These are phyloP conservation scores for Tuber umbilicatum DNA, from an alignment of 495 filamentous ascomycete genomes.

Conservation along the genomic window DNA sequence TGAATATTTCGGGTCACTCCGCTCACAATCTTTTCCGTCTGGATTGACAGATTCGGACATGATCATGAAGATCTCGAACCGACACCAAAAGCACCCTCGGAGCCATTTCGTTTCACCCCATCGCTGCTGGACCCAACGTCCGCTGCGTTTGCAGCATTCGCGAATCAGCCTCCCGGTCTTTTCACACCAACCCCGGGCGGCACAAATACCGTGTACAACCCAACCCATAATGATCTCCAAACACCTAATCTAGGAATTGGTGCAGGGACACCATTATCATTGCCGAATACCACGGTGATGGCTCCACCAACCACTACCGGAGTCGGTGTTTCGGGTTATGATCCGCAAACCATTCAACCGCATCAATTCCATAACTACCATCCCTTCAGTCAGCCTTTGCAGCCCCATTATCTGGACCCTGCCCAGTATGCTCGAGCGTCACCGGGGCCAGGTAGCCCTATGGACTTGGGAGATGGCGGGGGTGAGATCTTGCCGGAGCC, in stretches of 20 bases:
- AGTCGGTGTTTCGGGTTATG: constrained; percentile 45
- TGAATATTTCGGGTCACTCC: constrained; percentile 12
- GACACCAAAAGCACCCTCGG: constrained; percentile 66
- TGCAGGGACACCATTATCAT: constrained; percentile 75
- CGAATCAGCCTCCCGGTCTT: constrained; percentile 72
- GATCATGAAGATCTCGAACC: constrained; percentile 72
- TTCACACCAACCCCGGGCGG: constrained; percentile 85
- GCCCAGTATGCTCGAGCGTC: constrained; percentile 47
- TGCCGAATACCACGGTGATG: constrained; percentile 58
- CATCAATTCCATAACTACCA: constrained; percentile 68
- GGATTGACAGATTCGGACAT: constrained; percentile 42
- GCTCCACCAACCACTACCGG: constrained; percentile 50
- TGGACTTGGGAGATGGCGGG: constrained; percentile 72
- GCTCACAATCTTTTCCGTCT: constrained; percentile 20
- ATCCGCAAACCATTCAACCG: constrained; percentile 53
- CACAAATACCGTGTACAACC: constrained; percentile 74
- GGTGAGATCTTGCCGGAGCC: constrained; percentile 61
- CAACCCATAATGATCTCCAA: constrained; percentile 81
- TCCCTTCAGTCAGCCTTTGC: constrained; percentile 59
- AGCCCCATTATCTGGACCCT: constrained; percentile 43
- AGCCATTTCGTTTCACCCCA: constrained; percentile 77
- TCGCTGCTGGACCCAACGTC: constrained; percentile 79
- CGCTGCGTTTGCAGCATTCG: constrained; percentile 68
- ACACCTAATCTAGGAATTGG: constrained; percentile 70
- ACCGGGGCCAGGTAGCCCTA: constrained; percentile 54